These are phyloP conservation scores for Sonneratia alba DNA, from an alignment of 345 rosid species.

Conservation along the genomic window DNA sequence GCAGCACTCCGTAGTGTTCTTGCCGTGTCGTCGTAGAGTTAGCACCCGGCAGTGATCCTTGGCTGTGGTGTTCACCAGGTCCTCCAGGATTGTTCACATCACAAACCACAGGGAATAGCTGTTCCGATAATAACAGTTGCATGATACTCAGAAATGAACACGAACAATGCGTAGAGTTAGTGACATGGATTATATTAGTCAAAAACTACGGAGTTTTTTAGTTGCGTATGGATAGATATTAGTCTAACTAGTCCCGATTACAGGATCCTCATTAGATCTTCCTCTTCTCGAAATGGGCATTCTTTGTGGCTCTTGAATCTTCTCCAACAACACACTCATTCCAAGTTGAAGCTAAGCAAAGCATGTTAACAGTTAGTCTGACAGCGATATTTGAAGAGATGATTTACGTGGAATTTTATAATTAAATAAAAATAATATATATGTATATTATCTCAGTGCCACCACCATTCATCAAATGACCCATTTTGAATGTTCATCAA, in stretches of 20 bases:
- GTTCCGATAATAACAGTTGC: too few relatives aligned
- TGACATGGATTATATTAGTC: too few relatives aligned
- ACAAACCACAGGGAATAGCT: too few relatives aligned
- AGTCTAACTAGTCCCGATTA: neutral
- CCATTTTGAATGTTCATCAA: neutral
- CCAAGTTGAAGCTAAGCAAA: neutral
- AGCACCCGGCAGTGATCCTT: neutral
- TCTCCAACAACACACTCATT: neutral
- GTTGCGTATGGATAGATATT: neutral
- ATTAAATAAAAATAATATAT: neutral
- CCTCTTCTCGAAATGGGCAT: neutral
- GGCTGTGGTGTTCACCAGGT: too few relatives aligned
- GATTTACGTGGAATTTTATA: neutral
- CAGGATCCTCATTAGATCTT: neutral
- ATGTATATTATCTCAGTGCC: neutral
- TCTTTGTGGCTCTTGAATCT: neutral
- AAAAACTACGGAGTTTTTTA: neutral
- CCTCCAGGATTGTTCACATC: too few relatives aligned
- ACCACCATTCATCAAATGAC: neutral
- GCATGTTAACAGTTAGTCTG: constrained; percentile 1
- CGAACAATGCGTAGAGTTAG: too few relatives aligned
- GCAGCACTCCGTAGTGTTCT: neutral
- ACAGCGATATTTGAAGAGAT: neutral
- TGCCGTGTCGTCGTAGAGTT: neutral
- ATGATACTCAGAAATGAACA: too few relatives aligned